Evolutionary conservation across 345 rosid species (phyloP).

Genomic region (Anacardium occidentale): DNA sequence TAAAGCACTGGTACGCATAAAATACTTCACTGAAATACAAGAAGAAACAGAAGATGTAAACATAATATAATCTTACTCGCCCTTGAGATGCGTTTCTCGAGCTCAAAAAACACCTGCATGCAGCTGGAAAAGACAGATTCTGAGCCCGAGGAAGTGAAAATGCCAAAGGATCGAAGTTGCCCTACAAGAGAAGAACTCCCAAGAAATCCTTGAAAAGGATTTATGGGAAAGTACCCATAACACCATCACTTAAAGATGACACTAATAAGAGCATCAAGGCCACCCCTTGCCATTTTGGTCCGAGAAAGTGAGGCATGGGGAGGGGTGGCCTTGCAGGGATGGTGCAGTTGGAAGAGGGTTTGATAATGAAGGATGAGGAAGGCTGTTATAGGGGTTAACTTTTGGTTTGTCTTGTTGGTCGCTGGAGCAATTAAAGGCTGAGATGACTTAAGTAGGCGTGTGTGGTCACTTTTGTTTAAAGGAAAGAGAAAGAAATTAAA

Average conservation of each 20-base stretch:
- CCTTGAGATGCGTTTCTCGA: slow-evolving; percentile 24
- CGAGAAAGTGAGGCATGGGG: slow-evolving; percentile 7
- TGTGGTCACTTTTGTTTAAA: slow-evolving; percentile 24
- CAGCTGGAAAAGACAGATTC: not conserved
- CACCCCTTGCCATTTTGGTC: slow-evolving; percentile 7
- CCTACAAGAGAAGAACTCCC: slow-evolving; percentile 38
- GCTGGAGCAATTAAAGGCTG: slow-evolving; percentile 30
- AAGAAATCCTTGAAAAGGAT: not conserved
- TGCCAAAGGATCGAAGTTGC: slow-evolving; percentile 73
- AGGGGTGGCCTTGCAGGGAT: slow-evolving; percentile 22
- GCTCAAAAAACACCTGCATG: slow-evolving; percentile 13
- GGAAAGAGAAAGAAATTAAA: slow-evolving; percentile 12
- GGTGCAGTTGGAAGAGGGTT: slow-evolving; percentile 35
- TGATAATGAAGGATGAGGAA: slow-evolving; percentile 14
- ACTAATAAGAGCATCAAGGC: not conserved
- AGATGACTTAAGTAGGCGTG: slow-evolving; percentile 37
- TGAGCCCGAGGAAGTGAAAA: slow-evolving; percentile 20
- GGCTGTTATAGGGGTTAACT: slow-evolving; percentile 19
- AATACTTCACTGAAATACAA: not conserved
- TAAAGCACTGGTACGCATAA: not conserved
- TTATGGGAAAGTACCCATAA: not conserved
- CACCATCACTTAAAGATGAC: not conserved
- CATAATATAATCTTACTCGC: slow-evolving; percentile 8
- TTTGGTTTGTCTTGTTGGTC: slow-evolving; percentile 17
- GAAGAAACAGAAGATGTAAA: not conserved